phyloP scores from a whole-genome alignment of 768 basidiomycete genomes.

The Suillus subalutaceus region DNA sequence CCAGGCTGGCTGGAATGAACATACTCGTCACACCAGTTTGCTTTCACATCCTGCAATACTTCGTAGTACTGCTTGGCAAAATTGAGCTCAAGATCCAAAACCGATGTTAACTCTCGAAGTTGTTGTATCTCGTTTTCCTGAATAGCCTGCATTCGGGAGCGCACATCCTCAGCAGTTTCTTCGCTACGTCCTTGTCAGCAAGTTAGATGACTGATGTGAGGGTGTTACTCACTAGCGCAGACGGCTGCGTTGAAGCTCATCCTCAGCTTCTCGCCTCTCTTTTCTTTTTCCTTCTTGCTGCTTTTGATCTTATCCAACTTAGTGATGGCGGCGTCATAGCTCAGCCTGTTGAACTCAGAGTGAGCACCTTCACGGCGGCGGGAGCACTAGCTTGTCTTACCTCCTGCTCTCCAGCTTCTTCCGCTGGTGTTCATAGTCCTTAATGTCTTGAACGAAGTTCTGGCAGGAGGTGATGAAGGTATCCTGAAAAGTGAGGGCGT shows the following conservation, averaged over 20 bases:
- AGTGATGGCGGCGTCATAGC: constrained; percentile 73
- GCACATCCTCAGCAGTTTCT: constrained; percentile 83
- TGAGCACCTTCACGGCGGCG: background rate
- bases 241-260: constrained; percentile 73
- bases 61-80: constrained; percentile 75
- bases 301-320: constrained; percentile 70
- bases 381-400: constrained; percentile 39
- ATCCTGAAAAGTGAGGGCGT: constrained; percentile 70
- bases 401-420: constrained; percentile 89
- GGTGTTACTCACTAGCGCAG: constrained; percentile 67
- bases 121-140: constrained; percentile 80
- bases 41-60: constrained; percentile 70
- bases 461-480: constrained; percentile 72
- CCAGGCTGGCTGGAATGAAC: constrained; percentile 23
- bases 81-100: constrained; percentile 75
- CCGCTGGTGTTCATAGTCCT: constrained; percentile 76
- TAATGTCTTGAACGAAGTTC: constrained; percentile 71
- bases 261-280: constrained; percentile 74
- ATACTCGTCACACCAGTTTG: constrained; percentile 69
- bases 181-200: constrained; percentile 53
- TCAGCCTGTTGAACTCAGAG: constrained; percentile 48
- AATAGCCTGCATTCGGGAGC: constrained; percentile 75
- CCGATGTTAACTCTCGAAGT: constrained; percentile 65
- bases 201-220: background rate
- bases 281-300: constrained; percentile 83